Evolutionary conservation across 2,329 filamentous ascomycete genomes (phyloP).

Genomic region (Bipolaris cookei): DNA sequence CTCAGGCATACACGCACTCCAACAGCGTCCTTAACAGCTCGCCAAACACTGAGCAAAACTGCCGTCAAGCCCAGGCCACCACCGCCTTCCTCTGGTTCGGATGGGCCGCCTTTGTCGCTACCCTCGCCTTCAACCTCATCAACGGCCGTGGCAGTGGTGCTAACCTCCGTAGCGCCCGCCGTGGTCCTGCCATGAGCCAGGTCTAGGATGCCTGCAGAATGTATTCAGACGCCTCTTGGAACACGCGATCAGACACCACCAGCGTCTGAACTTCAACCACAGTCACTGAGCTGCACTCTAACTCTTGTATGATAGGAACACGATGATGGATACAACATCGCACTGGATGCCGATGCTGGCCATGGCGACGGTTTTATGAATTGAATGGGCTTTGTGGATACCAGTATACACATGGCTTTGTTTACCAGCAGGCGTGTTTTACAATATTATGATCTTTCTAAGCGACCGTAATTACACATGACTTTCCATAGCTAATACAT

Average conservation of each 20-base stretch:
- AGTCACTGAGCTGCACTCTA: background rate
- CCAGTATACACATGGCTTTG: slow-evolving; percentile 4
- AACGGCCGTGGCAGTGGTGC: slow-evolving; percentile 56
- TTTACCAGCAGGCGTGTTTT: too few relatives aligned
- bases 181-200: slow-evolving; percentile 61
- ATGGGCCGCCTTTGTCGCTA: slow-evolving; percentile 65
- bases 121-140: slow-evolving; percentile 63
- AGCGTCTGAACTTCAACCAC: slow-evolving; percentile 10
- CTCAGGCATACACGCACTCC: slow-evolving; percentile 51
- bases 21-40: slow-evolving; percentile 70
- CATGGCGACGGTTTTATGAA: background rate
- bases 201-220: slow-evolving; percentile 53
- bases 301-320: slow-evolving; percentile 5
- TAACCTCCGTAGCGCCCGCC: slow-evolving; percentile 56
- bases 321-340: slow-evolving; percentile 9
- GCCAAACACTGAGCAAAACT: slow-evolving; percentile 65
- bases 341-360: slow-evolving; percentile 9
- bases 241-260: slow-evolving; percentile 29
- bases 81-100: slow-evolving; percentile 82
- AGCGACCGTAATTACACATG: slow-evolving; percentile 7
- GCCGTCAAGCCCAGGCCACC: slow-evolving; percentile 75
- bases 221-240: slow-evolving; percentile 37
- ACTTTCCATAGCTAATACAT: slow-evolving; percentile 11
- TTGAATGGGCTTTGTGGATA: background rate
- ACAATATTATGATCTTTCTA: slow-evolving; percentile 7